Conservation (phyloP, 768 basidiomycete species). For the Gymnopilus dilepis region DNA sequence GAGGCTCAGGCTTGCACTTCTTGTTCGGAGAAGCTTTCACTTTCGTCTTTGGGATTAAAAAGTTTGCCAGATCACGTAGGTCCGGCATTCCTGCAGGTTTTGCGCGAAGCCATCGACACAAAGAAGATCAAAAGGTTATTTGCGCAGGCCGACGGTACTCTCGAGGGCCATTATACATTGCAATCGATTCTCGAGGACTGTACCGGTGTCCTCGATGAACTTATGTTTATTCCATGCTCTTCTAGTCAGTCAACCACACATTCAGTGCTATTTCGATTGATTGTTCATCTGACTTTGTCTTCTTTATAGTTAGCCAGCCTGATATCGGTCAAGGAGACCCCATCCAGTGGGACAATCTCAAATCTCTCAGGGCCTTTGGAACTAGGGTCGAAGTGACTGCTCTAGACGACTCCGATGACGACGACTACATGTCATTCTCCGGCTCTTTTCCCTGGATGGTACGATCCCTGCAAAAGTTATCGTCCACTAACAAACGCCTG, state of each 20-base stretch:
- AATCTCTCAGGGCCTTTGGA: neutral
- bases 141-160: neutral
- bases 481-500: neutral
- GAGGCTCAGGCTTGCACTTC: neutral
- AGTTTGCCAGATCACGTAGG: neutral
- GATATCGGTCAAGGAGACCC: neutral
- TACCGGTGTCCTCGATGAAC: neutral
- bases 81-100: neutral
- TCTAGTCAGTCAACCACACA: neutral
- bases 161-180: neutral
- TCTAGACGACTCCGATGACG: neutral
- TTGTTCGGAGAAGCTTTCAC: neutral
- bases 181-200: neutral
- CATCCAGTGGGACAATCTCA: neutral
- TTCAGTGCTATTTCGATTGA: neutral
- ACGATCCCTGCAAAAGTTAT: neutral
- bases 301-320: neutral
- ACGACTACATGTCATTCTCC: neutral
- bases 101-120: neutral
- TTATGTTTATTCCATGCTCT: neutral
- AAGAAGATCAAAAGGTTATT: neutral
- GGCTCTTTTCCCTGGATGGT: neutral
- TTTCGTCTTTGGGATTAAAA: neutral
- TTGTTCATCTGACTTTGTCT: neutral
- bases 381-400: neutral